Evolutionary conservation across 1,139 yeast genomes (phyloP), one percentile per base, ranked within the genome.

Genomic region (Diutina pseudorugosa): DNA sequence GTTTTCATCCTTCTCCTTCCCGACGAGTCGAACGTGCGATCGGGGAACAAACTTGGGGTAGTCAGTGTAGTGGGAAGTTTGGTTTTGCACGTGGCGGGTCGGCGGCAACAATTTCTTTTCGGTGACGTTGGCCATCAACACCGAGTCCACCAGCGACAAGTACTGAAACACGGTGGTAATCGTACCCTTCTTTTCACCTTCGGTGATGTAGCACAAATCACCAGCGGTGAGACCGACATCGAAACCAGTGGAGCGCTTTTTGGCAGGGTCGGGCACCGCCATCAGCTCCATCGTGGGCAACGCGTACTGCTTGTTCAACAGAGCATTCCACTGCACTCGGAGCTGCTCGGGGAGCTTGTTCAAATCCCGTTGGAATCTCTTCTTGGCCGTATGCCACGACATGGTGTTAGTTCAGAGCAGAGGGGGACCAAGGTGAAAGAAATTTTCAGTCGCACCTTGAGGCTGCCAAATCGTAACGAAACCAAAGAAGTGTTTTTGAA

Each of bases 111-210:
- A 60, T 54, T 64, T 68, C 59, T 71, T 70, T 51, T 66, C 62
- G 18, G 69, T 66, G 30, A 45, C 64, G 58, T 70, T 72, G 16
- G 73, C 62, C 57, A 73, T 61, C 51, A 68, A 63, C 21, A 70
- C 68, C 12, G 70, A 57, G 57, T 73, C 71, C 51, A 61, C 62
- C 51, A 65, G 68, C 6, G 70, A 63, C 40, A 67, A 60, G 55
- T 64, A 64, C 51, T 59, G 60, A 51, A 60, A 58, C 14, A 74
- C 68, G 53, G 80, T 80, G 23, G 91, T 81, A 18, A 90, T 75
- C 23, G 79, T 82, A 23, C 96, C 96, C 60, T 80, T 80, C 62
- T 80, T 78, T 52, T 76, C 75, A 19, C 96, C 97, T 53, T 74
- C 73, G 30, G 82, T 72, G 52, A 90, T 76, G 59, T 73, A 75